Base-by-base conservation (phyloP, 441 rosid species). In the Croton laevigatus region DNA sequence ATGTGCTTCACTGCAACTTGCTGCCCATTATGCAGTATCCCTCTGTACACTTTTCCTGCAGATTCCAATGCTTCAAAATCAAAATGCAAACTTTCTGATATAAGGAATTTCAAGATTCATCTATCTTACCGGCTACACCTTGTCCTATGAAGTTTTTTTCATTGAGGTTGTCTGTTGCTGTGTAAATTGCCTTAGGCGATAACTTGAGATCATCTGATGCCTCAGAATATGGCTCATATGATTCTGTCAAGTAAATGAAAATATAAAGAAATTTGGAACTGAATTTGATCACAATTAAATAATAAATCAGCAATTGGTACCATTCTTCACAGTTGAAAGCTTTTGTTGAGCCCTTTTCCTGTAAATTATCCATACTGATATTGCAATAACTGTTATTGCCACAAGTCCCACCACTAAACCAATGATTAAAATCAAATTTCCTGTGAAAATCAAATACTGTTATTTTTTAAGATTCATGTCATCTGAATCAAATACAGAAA, bases 41-140 rank as follows among this genome's bases (percentile, higher is more conserved):
- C 89, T 78, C 71, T 83, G 51, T 84, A 88, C 55, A 86, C 93
- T 73, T 83, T 88, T 49, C 93, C 90, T 84, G 82, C 32, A 27
- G 32, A 27, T 27, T 57, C 20, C 38, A 69, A 27, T 3, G 51
- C 55, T 61, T 27, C 62, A 78, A 69, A 53, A 46, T 59, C 34
- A 4, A n/a, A n/a, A 27, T 27, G 1, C 32, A 27, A 13, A 38
- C n/a, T 23, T 38, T 53, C 42, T 6, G 17, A 16, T 16, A 10
- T 4, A 48, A 8, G 14, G 23, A 48, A 32, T 14, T 27, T 27
- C 57, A 23, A 32, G 8, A 54, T 14, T 14, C 22, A 37, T 23
- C 55, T 23, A 58, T 67, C 84, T 79, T 34, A 87, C 89, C 89
- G 20, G 89, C 89, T 52, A 82, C 75, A 53, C 90, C 93, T 76